Conservation (phyloP, 108 stramenopile species). For the Stephanodiscus minutulus region DNA sequence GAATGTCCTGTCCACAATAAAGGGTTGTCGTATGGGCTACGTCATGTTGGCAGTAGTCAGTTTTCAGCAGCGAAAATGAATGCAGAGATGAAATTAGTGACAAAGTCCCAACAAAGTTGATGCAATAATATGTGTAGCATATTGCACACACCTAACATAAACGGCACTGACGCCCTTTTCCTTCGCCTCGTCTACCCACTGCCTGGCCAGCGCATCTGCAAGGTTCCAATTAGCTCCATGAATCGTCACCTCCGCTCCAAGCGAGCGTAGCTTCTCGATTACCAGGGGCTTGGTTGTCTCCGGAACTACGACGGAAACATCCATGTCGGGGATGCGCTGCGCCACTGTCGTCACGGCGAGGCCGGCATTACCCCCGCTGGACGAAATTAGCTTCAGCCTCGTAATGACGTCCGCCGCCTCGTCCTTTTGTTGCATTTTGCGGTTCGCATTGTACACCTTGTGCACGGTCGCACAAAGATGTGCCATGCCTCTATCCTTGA, state of each 20-base stretch:
- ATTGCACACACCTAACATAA: constrained; percentile 24
- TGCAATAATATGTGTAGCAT: neutral
- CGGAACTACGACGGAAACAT: constrained; percentile 80
- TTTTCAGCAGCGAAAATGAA: too few relatives aligned
- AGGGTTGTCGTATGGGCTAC: constrained; percentile 84
- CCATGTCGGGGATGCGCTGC: constrained; percentile 53
- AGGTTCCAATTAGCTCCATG: constrained; percentile 90
- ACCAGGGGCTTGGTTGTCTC: constrained; percentile 86
- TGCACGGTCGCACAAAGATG: constrained; percentile 64
- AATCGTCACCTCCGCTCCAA: constrained; percentile 86
- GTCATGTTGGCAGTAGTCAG: neutral
- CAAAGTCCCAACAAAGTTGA: too few relatives aligned
- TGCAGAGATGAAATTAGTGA: too few relatives aligned
- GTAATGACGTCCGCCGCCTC: neutral
- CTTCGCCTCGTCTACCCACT: constrained; percentile 49
- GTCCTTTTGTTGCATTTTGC: neutral
- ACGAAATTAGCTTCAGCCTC: constrained; percentile 55
- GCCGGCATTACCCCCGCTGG: constrained; percentile 81
- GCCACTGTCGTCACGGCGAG: constrained; percentile 82
- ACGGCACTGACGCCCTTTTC: constrained; percentile 23
- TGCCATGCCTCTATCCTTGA: constrained; percentile 86
- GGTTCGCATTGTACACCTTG: constrained; percentile 30
- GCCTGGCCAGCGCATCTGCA: constrained; percentile 74
- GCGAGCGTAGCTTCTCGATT: constrained; percentile 65
- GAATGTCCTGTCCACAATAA: constrained; percentile 92